These are phyloP conservation scores for Phytophthora lateralis DNA, from an alignment of 352 stramenopile species.

Conservation along the genomic window DNA sequence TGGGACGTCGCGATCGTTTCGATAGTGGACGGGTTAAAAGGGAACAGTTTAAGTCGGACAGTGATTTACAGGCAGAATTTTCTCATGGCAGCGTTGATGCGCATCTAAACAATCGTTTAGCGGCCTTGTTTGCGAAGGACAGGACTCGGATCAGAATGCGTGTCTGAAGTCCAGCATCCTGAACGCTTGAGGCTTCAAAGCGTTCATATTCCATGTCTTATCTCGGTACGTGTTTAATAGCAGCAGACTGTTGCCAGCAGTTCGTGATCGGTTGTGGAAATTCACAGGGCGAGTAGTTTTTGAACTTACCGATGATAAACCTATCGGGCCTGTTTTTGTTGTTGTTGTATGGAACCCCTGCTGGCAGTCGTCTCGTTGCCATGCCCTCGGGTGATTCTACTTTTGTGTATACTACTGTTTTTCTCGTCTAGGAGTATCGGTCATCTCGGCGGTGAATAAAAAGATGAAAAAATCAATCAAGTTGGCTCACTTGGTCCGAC, in stretches of 20 bases:
- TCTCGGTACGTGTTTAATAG: too few species aligned
- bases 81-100: constrained; percentile 25
- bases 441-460: constrained; percentile 12
- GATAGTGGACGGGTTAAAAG: background rate
- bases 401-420: constrained; percentile 18
- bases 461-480: constrained; percentile 18
- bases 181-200: too few species aligned
- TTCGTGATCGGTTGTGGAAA: too few species aligned
- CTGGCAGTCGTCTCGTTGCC: background rate
- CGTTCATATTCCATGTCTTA: too few species aligned
- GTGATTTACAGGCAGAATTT: constrained; percentile 15
- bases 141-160: too few species aligned
- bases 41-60: constrained; percentile 9
- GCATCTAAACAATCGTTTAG: constrained; percentile 31
- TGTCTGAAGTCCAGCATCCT: too few species aligned
- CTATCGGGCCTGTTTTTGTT: too few species aligned
- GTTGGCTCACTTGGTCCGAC: constrained; percentile 4
- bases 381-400: constrained; percentile 9
- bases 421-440: constrained; percentile 18
- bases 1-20: background rate
- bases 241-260: too few species aligned
- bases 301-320: too few species aligned
- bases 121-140: too few species aligned
- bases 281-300: background rate
- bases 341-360: constrained; percentile 12